Conservation (phyloP, 2,329 filamentous ascomycete species). For the Calonectria ilicicola region DNA sequence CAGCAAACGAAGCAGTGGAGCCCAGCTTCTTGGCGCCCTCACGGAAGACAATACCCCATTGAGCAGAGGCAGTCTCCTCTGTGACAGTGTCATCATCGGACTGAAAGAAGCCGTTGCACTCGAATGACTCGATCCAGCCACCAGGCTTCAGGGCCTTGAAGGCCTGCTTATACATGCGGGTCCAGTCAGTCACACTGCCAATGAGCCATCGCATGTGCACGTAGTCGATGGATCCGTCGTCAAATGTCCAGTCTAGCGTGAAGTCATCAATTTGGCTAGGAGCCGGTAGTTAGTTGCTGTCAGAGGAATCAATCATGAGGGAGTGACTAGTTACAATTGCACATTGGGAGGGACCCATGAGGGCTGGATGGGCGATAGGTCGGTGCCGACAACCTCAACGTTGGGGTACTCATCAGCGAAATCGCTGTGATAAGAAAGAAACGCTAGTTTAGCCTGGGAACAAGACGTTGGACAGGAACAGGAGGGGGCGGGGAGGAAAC, state of each 20-base stretch:
- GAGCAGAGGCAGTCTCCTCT: slow-evolving; percentile 42
- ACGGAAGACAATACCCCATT: slow-evolving; percentile 50
- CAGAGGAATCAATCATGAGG: too few species aligned
- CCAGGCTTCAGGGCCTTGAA: slow-evolving; percentile 60
- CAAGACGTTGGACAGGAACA: too few species aligned
- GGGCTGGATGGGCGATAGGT: slow-evolving; percentile 69
- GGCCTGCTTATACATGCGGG: slow-evolving; percentile 61
- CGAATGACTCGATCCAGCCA: slow-evolving; percentile 55
- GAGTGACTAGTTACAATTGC: slow-evolving; percentile 8
- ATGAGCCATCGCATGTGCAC: slow-evolving; percentile 70
- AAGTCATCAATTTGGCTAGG: slow-evolving; percentile 67
- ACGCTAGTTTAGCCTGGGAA: not conserved
- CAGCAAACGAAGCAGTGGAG: slow-evolving; percentile 40
- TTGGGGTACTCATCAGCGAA: slow-evolving; percentile 55
- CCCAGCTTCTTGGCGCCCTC: slow-evolving; percentile 49
- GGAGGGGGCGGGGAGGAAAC: not conserved
- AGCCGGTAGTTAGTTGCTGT: not conserved
- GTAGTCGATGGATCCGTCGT: slow-evolving; percentile 66
- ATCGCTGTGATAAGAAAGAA: slow-evolving; percentile 57
- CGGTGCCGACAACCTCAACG: slow-evolving; percentile 58
- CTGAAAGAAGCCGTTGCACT: slow-evolving; percentile 42
- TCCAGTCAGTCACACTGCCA: slow-evolving; percentile 68
- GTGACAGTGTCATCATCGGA: slow-evolving; percentile 39
- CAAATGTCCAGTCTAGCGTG: slow-evolving; percentile 62
- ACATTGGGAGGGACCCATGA: slow-evolving; percentile 49